Conservation (phyloP, 2,329 filamentous ascomycete species). For the Elsinoe batatas region DNA sequence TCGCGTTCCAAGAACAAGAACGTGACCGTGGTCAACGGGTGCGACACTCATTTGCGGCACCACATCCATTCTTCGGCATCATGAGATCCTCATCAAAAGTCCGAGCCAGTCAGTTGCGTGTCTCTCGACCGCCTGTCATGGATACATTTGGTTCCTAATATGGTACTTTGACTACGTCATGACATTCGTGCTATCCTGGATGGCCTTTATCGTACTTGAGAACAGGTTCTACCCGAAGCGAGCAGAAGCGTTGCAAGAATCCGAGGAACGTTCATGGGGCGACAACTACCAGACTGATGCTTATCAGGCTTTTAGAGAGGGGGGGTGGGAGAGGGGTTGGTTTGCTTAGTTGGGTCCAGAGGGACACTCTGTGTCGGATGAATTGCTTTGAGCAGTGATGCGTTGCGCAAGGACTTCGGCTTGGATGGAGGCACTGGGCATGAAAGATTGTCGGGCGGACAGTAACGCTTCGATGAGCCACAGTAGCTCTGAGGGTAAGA, state of each 20-base stretch:
- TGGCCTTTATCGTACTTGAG: conserved; percentile 27
- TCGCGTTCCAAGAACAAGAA: not conserved
- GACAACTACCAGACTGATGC: conserved; percentile 21
- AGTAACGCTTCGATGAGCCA: too few species aligned
- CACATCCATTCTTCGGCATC: too few species aligned
- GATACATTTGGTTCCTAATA: conserved; percentile 24
- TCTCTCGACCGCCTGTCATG: too few species aligned
- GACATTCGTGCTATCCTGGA: conserved; percentile 27
- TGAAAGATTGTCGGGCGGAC: too few species aligned
- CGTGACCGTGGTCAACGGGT: too few species aligned
- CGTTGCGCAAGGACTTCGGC: too few species aligned
- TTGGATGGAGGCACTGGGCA: too few species aligned
- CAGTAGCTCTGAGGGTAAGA: too few species aligned
- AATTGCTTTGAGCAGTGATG: too few species aligned
- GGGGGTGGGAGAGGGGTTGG: not conserved
- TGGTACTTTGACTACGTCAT: conserved; percentile 31
- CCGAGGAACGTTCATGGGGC: conserved; percentile 23
- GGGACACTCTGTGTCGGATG: not conserved
- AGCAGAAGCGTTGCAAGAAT: conserved; percentile 27
- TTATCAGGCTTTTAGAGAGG: conserved; percentile 7
- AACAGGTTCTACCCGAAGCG: conserved; percentile 24
- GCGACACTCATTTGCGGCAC: too few species aligned
- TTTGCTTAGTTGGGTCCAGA: not conserved
- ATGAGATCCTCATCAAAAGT: too few species aligned
- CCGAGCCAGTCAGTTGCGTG: too few species aligned